These are phyloP conservation scores for Solanum lycopersicoides DNA, from an alignment of 257 asterid genomes.

Conservation along the genomic window DNA sequence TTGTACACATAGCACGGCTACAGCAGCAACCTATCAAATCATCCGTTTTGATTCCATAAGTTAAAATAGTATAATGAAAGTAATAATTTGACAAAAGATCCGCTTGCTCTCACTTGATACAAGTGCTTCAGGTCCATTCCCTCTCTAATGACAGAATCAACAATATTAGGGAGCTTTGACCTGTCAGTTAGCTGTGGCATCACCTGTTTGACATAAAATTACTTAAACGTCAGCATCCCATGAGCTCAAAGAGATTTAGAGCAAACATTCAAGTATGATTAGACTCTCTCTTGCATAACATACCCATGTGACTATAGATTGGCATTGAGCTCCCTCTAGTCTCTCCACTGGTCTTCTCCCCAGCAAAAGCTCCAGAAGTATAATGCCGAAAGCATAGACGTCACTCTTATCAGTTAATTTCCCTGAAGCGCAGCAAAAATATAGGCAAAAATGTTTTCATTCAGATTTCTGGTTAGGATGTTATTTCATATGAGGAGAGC, in stretches of 20 bases:
- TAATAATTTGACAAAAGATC: neutral
- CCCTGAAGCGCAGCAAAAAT: constrained; percentile 32
- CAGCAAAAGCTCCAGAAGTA: constrained; percentile 82
- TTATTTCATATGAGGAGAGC: neutral
- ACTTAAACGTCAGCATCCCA: neutral
- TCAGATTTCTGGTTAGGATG: neutral
- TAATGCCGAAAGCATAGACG: constrained; percentile 86
- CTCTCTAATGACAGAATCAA: constrained; percentile 64
- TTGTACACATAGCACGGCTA: constrained; percentile 91
- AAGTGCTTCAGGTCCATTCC: constrained; percentile 89
- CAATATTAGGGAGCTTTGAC: constrained; percentile 77
- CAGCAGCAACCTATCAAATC: constrained; percentile 77
- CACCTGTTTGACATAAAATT: constrained; percentile 45
- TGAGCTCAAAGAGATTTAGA: neutral
- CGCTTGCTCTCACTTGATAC: constrained; percentile 51
- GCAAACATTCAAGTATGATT: neutral
- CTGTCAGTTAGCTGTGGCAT: constrained; percentile 94
- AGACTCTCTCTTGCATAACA: neutral
- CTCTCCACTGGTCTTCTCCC: constrained; percentile 84
- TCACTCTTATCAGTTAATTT: constrained; percentile 93
- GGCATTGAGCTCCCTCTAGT: constrained; percentile 55
- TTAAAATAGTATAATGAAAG: neutral
- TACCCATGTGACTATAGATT: constrained; percentile 91
- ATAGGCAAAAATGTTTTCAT: neutral
- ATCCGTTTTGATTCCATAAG: neutral